These are phyloP conservation scores for Xylaria cubensis DNA, from an alignment of 495 filamentous ascomycete genomes.

Conservation along the genomic window DNA sequence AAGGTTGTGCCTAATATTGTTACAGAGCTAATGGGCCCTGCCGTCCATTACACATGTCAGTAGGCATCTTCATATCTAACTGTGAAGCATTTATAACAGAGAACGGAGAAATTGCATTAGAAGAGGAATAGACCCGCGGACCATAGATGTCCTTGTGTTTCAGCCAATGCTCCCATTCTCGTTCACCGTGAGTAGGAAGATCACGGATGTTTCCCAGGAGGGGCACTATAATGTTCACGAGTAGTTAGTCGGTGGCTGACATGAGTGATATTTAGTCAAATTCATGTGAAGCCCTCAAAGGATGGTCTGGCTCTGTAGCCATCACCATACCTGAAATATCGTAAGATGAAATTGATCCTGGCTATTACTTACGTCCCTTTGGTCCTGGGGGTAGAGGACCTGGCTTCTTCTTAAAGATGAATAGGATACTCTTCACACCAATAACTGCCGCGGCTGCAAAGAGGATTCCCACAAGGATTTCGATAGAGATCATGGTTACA, in stretches of 20 bases:
- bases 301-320: neutral
- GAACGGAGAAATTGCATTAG: neutral
- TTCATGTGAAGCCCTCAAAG: neutral
- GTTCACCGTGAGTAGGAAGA: constrained; percentile 41
- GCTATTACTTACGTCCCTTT: constrained; percentile 5
- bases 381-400: constrained; percentile 17
- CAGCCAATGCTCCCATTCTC: constrained; percentile 53
- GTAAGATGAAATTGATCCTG: neutral
- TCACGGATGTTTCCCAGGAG: constrained; percentile 53
- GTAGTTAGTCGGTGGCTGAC: neutral
- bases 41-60: neutral
- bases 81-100: neutral
- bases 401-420: neutral
- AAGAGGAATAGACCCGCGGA: neutral
- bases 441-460: neutral
- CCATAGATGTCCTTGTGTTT: constrained; percentile 57
- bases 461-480: neutral
- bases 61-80: neutral
- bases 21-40: constrained; percentile 56
- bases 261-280: neutral
- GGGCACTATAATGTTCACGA: constrained; percentile 27
- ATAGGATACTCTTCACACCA: neutral
- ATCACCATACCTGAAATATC: neutral
- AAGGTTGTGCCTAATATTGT: constrained; percentile 51
- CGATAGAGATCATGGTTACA: neutral